Base-by-base conservation (phyloP, 441 rosid genomes). In the Melianthus villosus region DNA sequence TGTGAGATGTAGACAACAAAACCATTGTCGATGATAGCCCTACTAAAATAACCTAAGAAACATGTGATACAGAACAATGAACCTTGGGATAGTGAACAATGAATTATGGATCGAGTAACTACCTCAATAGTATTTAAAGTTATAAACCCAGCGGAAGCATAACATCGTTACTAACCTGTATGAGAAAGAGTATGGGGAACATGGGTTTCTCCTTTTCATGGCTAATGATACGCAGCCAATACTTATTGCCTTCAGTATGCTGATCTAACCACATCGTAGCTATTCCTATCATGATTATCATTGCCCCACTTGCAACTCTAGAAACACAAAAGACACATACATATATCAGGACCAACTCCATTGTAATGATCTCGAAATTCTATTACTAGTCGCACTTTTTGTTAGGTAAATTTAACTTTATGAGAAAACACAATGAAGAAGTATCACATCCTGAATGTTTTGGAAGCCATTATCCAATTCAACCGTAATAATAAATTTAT, bases 21-120 rank as follows among this genome's bases (percentile, higher is more conserved):
- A 87, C 94, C 94, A 87, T 82, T 22, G 66, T 38, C 1, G 87
- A 77, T 9, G 94, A 69, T 35, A 68, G 52, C 46, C 80, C 94
- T 43, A 83, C 93, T 74, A 87, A 68, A 44, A 78, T 26, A 38
- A 53, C 73, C 97, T 82, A 62, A 37, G 22, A 41, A 31, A 44
- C 60, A 72, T 50, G 50, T 14, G 22, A 53, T 48, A 48, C 15
- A 26, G 34, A 28, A 6, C n/a, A n/a, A n/a, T n/a, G n/a, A n/a
- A n/a, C n/a, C n/a, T n/a, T n/a, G n/a, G n/a, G n/a, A n/a, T n/a
- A n/a, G n/a, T n/a, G n/a, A n/a, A n/a, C n/a, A n/a, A n/a, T n/a
- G n/a, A n/a, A n/a, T n/a, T n/a, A n/a, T n/a, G n/a, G n/a, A n/a
- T n/a, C n/a, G n/a, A n/a, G n/a, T n/a, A n/a, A n/a, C n/a, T n/a